Evolutionary conservation across 2,329 filamentous ascomycete species (phyloP).

Genomic region (Chrysoporthe puriensis): DNA sequence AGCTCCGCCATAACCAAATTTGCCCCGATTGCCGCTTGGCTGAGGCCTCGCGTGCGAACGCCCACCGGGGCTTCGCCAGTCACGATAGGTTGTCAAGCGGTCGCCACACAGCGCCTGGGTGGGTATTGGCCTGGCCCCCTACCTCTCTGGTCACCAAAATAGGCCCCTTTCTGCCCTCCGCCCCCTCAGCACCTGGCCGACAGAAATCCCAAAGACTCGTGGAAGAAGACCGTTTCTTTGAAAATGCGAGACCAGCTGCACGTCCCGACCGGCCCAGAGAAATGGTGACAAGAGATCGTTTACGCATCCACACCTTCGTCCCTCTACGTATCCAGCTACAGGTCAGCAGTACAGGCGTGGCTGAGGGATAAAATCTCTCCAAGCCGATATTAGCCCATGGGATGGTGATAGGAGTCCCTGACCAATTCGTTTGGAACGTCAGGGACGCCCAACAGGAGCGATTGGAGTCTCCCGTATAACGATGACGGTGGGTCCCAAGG

Average conservation of each 20-base stretch:
- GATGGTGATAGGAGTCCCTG: neutral
- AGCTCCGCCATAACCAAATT: neutral
- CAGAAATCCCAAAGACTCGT: neutral
- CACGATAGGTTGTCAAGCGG: too few species aligned
- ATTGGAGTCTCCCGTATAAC: neutral
- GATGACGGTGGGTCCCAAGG: neutral
- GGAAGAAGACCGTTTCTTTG: neutral
- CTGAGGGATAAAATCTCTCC: neutral
- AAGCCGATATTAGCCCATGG: neutral
- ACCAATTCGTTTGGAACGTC: neutral
- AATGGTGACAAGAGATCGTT: too few species aligned
- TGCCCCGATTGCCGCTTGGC: neutral
- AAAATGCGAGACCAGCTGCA: neutral
- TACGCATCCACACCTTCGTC: neutral
- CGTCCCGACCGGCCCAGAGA: neutral
- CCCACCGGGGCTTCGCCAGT: neutral
- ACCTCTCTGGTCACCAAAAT: neutral
- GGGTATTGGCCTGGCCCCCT: neutral
- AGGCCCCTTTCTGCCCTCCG: neutral
- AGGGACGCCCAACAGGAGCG: neutral
- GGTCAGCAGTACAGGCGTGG: neutral
- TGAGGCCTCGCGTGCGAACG: neutral
- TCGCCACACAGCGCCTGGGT: neutral
- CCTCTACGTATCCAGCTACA: neutral
- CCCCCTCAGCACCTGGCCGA: neutral